Evolutionary conservation across 2,329 filamentous ascomycete genomes (phyloP).

Genomic region (Alternaria arborescens): DNA sequence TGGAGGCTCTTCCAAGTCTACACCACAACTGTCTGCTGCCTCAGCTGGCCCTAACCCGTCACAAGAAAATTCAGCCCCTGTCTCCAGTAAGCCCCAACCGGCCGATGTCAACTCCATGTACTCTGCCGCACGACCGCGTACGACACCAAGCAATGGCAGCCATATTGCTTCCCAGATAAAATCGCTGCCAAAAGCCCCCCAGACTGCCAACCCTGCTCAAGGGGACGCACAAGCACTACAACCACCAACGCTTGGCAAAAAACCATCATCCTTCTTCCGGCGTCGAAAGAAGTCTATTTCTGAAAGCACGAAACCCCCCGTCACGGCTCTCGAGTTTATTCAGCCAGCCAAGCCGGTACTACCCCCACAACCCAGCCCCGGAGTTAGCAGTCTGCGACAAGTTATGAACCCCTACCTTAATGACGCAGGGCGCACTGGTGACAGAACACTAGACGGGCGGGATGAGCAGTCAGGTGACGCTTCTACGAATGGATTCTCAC

Average conservation of each 20-base stretch:
- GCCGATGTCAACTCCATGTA: conserved; percentile 43
- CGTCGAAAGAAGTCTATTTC: conserved; percentile 88
- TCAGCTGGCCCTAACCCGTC: conserved; percentile 23
- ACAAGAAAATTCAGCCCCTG: conserved; percentile 29
- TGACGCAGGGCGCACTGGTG: conserved; percentile 36
- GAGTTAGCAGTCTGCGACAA: conserved; percentile 81
- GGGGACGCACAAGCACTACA: conserved; percentile 34
- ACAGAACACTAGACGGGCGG: conserved; percentile 39
- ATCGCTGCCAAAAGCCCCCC: conserved; percentile 41
- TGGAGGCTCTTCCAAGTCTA: conserved; percentile 65
- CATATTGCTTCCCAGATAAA: conserved; percentile 61
- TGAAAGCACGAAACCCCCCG: conserved; percentile 70
- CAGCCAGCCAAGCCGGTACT: conserved; percentile 36
- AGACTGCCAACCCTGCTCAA: conserved; percentile 34
- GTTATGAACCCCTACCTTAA: conserved; percentile 86
- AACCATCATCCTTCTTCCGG: conserved; percentile 92
- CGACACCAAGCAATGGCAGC: conserved; percentile 52
- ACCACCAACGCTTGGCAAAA: conserved; percentile 73
- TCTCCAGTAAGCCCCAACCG: conserved; percentile 30
- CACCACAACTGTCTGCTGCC: conserved; percentile 40
- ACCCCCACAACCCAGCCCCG: conserved; percentile 53
- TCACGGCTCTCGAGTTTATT: conserved; percentile 58
- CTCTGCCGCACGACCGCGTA: conserved; percentile 46
- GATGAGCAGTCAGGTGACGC: conserved; percentile 42
- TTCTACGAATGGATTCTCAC: conserved; percentile 71